Percentiles rank a stretch among this genome's conserved stretches.
Conservation (phyloP, 2,329 filamentous ascomycete species). For the Periconia digitata region DNA sequence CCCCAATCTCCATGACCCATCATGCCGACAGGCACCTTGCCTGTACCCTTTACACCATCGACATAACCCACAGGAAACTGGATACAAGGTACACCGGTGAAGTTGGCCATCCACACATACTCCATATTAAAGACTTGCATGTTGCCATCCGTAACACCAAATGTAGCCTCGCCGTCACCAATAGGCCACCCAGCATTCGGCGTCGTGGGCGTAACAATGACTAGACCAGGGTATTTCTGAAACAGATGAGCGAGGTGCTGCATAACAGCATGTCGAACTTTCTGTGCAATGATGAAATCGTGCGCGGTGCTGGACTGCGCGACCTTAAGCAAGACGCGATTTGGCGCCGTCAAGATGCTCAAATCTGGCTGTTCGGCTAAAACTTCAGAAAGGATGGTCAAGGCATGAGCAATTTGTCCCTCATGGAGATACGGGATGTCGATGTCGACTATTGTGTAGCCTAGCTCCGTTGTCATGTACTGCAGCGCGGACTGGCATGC, state of each 20-base stretch:
- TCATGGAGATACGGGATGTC: slow-evolving; percentile 67
- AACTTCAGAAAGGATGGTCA: slow-evolving; percentile 76
- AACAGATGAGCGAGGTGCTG: slow-evolving; percentile 73
- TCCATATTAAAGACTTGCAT: slow-evolving; percentile 75
- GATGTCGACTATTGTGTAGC: slow-evolving; percentile 62
- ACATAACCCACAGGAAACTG: slow-evolving; percentile 75
- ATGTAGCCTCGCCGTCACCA: slow-evolving; percentile 61
- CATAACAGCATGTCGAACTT: slow-evolving; percentile 77
- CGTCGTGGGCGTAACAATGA: slow-evolving; percentile 78
- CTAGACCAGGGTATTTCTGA: slow-evolving; percentile 68
- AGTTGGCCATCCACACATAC: slow-evolving; percentile 84
- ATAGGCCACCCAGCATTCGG: slow-evolving; percentile 76
- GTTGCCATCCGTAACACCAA: slow-evolving; percentile 74
- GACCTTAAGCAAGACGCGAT: slow-evolving; percentile 69
- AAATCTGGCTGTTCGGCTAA: slow-evolving; percentile 55
- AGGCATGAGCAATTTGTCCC: slow-evolving; percentile 74
- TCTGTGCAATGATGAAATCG: slow-evolving; percentile 73
- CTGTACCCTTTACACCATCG: slow-evolving; percentile 58
- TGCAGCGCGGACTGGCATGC: slow-evolving; percentile 65
- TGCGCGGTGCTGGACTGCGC: slow-evolving; percentile 64
- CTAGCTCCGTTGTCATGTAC: slow-evolving; percentile 55
- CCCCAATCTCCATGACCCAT: slow-evolving; percentile 61
- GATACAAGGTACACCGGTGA: slow-evolving; percentile 75
- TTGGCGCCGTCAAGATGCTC: slow-evolving; percentile 63
- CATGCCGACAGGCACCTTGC: slow-evolving; percentile 57